Conservation (phyloP, 345 rosid genomes). For the Streptanthus diversifolius region DNA sequence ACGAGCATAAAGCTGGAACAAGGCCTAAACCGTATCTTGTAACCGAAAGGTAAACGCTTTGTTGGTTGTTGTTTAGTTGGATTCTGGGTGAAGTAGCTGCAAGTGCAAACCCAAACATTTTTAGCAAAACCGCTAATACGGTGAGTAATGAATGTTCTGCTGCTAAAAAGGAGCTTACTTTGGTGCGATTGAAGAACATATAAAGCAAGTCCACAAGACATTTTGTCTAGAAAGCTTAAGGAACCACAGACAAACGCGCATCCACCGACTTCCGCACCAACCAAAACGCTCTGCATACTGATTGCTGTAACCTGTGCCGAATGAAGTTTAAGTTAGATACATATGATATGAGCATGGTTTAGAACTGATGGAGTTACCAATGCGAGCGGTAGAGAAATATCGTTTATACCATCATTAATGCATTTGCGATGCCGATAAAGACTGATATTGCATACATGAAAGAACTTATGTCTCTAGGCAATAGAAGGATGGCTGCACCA, state of each 20-base stretch:
- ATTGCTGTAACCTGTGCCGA: constrained; percentile 69
- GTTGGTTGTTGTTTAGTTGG: constrained; percentile 24
- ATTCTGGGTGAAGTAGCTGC: constrained; percentile 52
- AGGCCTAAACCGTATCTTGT: constrained; percentile 86
- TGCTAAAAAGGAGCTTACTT: constrained; percentile 46
- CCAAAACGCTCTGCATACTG: constrained; percentile 87
- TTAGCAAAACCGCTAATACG: not conserved
- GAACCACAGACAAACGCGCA: constrained; percentile 97
- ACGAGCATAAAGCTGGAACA: constrained; percentile 76
- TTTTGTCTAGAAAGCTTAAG: constrained; percentile 85
- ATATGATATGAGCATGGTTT: not conserved
- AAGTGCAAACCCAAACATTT: constrained; percentile 32
- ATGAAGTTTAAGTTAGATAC: not conserved
- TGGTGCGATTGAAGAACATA: constrained; percentile 84
- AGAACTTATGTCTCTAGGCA: constrained; percentile 54
- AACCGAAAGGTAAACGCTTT: constrained; percentile 43
- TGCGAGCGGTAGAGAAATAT: not conserved
- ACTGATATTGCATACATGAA: constrained; percentile 63
- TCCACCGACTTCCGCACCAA: constrained; percentile 77
- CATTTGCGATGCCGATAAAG: constrained; percentile 78
- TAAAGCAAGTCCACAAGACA: constrained; percentile 80
- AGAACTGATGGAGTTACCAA: not conserved
- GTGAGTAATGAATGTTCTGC: not conserved
- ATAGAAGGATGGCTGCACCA: constrained; percentile 63
- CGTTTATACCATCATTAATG: constrained; percentile 68